phyloP scores from a whole-genome alignment of 1,284 basidiomycete genomes.

The Trichosporon asahii region DNA sequence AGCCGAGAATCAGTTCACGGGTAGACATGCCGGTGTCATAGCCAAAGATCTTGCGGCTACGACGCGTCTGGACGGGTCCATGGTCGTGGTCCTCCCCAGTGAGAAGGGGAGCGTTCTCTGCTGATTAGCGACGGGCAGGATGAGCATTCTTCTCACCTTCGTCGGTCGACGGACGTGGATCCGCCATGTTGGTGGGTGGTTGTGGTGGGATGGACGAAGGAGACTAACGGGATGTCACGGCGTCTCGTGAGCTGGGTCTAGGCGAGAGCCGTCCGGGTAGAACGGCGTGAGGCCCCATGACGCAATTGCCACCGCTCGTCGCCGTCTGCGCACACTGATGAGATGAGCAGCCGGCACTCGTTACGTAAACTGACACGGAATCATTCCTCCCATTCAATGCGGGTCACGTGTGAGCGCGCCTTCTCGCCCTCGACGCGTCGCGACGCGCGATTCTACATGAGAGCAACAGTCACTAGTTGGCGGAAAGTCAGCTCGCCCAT shows the following conservation, averaged over 20 bases:
- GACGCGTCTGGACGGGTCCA: slow-evolving; percentile 3
- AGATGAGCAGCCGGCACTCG: background rate
- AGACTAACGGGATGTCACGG: slow-evolving; percentile 4
- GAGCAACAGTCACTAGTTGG: background rate
- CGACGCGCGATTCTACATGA: slow-evolving; percentile 9
- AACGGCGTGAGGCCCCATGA: background rate
- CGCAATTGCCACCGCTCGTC: slow-evolving; percentile 8
- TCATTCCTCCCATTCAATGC: background rate
- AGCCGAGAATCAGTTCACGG: slow-evolving; percentile 77
- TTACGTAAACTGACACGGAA: background rate
- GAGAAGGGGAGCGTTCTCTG: slow-evolving; percentile 53
- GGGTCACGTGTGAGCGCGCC: slow-evolving; percentile 1
- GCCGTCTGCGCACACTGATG: too few species aligned
- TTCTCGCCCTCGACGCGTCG: slow-evolving; percentile 9
- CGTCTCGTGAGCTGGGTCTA: background rate
- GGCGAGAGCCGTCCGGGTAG: background rate
- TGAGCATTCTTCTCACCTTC: slow-evolving; percentile 36
- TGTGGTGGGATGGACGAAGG: background rate
- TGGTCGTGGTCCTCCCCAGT: slow-evolving; percentile 22
- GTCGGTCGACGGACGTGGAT: slow-evolving; percentile 50
- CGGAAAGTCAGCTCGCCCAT: background rate
- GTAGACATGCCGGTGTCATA: slow-evolving; percentile 50
- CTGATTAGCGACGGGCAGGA: background rate
- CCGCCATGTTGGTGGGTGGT: slow-evolving; percentile 34
- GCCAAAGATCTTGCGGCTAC: slow-evolving; percentile 7